Conservation (phyloP, 768 basidiomycete genomes). For the Lactarius sanguifluus region DNA sequence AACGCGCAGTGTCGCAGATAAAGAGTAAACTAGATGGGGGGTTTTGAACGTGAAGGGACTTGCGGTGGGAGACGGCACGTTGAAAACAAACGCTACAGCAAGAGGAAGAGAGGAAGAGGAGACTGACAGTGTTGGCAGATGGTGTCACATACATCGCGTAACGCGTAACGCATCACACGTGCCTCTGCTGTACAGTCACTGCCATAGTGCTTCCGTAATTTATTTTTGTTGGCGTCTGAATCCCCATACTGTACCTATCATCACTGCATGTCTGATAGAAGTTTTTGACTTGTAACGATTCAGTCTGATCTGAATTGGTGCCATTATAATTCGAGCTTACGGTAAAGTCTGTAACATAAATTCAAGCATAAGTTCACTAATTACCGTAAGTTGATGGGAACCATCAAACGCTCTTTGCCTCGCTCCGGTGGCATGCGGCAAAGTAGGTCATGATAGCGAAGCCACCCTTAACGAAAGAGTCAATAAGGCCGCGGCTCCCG, state of each 20-base stretch:
- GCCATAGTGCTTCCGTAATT: too few relatives aligned
- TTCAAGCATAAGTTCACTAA: neutral
- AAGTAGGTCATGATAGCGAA: neutral
- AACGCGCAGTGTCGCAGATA: slow-evolving; percentile 6
- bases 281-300: slow-evolving; percentile 1
- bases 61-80: neutral
- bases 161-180: neutral
- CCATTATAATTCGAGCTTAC: neutral
- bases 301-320: neutral
- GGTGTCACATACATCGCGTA: neutral
- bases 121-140: slow-evolving; percentile 19
- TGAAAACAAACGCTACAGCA: neutral
- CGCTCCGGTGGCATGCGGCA: neutral
- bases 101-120: neutral
- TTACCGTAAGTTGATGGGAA: neutral
- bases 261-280: neutral
- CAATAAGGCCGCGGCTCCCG: neutral
- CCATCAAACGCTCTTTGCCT: neutral
- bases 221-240: too few relatives aligned
- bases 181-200: neutral
- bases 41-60: neutral
- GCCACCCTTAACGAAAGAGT: neutral
- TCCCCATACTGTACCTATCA: too few relatives aligned
- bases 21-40: neutral
- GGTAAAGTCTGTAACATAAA: neutral